phyloP scores from a whole-genome alignment of 176 grass and related monocot species.

The Alloteropsis semialata region DNA sequence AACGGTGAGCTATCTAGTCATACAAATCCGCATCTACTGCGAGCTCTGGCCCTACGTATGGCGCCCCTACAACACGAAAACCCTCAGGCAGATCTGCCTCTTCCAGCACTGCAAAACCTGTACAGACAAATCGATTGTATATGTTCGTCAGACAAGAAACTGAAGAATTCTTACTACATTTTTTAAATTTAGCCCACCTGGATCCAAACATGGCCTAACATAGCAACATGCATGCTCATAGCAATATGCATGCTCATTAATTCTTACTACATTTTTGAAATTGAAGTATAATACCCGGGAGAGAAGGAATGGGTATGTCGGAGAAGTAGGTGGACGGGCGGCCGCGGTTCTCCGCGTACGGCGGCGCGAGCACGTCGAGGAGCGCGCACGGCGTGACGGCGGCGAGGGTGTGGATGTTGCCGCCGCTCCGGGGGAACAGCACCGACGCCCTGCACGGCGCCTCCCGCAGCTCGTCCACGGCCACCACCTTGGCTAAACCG shows the following conservation, averaged over 20 bases:
- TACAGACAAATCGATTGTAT: background rate
- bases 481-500: slow-evolving; percentile 48
- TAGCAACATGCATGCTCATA: no score
- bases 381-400: slow-evolving; percentile 55
- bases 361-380: slow-evolving; percentile 46
- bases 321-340: slow-evolving; percentile 46
- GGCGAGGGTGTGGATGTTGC: slow-evolving; percentile 53
- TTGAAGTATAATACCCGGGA: slow-evolving; percentile 22
- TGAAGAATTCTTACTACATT: background rate
- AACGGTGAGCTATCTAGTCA: slow-evolving; percentile 14
- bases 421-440: slow-evolving; percentile 52
- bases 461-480: slow-evolving; percentile 28
- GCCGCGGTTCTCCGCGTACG: slow-evolving; percentile 41
- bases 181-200: no score
- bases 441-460: slow-evolving; percentile 47
- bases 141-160: background rate
- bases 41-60: slow-evolving; percentile 47
- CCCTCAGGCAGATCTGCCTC: slow-evolving; percentile 30
- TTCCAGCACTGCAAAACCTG: slow-evolving; percentile 47
- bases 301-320: slow-evolving; percentile 32
- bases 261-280: no score
- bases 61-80: slow-evolving; percentile 29
- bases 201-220: no score
- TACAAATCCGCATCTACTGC: slow-evolving; percentile 25
- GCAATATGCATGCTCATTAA: no score